These are phyloP conservation scores for Allomyces macrogynus DNA, from an alignment of 192 early-diverging fungal genomes.

Conservation along the genomic window DNA sequence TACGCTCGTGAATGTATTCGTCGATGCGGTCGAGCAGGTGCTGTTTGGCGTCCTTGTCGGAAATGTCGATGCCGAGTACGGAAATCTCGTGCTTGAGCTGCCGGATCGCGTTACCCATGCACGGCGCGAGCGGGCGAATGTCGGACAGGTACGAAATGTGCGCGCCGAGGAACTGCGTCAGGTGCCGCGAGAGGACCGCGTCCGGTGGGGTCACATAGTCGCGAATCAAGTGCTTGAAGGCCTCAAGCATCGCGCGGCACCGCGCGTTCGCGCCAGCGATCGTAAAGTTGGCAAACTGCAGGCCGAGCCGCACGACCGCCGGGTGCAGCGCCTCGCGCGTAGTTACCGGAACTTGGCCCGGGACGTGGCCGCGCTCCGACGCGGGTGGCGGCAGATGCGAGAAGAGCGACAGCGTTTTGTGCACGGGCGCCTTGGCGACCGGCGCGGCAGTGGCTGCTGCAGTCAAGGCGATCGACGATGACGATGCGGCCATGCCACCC, in stretches of 20 bases:
- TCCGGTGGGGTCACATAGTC: conserved; percentile 78
- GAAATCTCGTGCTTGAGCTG: conserved; percentile 73
- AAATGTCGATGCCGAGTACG: conserved; percentile 13
- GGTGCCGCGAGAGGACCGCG: conserved; percentile 53
- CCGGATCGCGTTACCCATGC: conserved; percentile 83
- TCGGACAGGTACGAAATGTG: conserved; percentile 78
- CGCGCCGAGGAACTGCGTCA: conserved; percentile 60
- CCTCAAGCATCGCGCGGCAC: conserved; percentile 65
- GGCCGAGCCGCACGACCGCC: conserved; percentile 55
- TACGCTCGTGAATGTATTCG: conserved; percentile 78
- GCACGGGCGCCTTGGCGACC: conserved; percentile 19
- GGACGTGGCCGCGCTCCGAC: conserved; percentile 18
- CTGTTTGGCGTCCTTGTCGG: conserved; percentile 34
- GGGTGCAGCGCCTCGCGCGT: conserved; percentile 50
- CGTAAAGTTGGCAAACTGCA: conserved; percentile 66
- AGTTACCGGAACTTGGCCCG: conserved; percentile 7
- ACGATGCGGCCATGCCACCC: conserved; percentile 3
- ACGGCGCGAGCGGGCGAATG: conserved; percentile 64
- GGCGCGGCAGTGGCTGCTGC: conserved; percentile 9
- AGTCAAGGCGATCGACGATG: conserved; percentile 7
- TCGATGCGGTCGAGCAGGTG: conserved; percentile 52
- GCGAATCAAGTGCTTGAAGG: conserved; percentile 71
- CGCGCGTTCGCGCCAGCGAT: conserved; percentile 82
- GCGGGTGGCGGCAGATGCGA: conserved; percentile 45
- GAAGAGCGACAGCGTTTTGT: conserved; percentile 39